These are phyloP conservation scores for Tetrahymena thermophila DNA, from an alignment of 73 alveolate genomes.

Conservation along the genomic window DNA sequence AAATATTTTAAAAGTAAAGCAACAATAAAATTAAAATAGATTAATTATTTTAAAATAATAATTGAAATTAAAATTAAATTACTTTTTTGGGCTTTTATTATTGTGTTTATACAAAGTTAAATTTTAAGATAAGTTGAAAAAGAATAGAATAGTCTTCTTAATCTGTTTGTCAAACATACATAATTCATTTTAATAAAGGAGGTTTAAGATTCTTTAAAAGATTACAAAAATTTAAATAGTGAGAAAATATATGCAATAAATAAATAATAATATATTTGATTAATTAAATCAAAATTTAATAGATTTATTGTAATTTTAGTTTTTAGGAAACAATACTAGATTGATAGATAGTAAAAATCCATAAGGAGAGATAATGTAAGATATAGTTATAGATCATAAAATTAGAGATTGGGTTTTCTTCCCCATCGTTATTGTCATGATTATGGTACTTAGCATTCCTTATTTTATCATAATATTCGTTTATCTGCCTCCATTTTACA, in stretches of 20 bases:
- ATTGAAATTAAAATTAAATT: too few species aligned
- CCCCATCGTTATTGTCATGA: slow-evolving; percentile 34
- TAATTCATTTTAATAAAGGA: background rate
- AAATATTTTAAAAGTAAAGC: too few species aligned
- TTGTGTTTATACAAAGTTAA: too few species aligned
- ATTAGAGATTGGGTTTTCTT: slow-evolving; percentile 46
- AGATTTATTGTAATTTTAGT: background rate
- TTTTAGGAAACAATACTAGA: background rate
- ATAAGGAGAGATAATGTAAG: slow-evolving; percentile 4
- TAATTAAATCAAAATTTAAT: background rate
- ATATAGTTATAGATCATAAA: slow-evolving; percentile 24
- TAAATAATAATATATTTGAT: background rate
- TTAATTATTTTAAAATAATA: too few species aligned
- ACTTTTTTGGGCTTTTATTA: too few species aligned
- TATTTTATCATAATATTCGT: background rate
- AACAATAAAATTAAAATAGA: too few species aligned
- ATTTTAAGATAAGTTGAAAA: background rate
- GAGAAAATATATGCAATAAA: background rate
- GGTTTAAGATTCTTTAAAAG: background rate
- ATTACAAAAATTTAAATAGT: background rate
- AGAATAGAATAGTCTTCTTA: background rate
- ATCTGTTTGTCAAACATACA: background rate
- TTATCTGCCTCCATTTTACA: background rate
- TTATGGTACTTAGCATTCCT: slow-evolving; percentile 1
- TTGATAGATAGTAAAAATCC: background rate